Percentiles rank a stretch among this genome's conserved stretches.
phyloP scores from a whole-genome alignment of 2,329 filamentous ascomycete species.

The Cylindrodendrum hubeiense region DNA sequence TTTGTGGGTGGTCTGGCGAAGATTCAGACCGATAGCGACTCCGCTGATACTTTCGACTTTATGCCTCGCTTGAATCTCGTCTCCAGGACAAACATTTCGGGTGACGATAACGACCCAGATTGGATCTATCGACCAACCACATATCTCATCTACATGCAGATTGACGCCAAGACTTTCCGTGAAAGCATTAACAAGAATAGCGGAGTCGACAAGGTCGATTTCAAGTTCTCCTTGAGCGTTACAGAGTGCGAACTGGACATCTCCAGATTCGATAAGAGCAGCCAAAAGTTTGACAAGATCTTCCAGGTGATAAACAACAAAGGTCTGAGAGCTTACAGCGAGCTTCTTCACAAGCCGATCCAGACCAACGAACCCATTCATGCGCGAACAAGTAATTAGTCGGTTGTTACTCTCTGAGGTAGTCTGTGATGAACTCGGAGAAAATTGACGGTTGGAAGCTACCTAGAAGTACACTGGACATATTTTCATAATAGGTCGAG shows the following conservation, averaged over 20 bases:
- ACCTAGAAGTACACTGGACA: too few species aligned
- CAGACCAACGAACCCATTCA: background rate
- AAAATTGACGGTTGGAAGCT: too few species aligned
- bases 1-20: background rate
- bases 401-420: too few species aligned
- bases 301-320: background rate
- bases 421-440: too few species aligned
- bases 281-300: background rate
- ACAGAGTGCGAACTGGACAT: background rate
- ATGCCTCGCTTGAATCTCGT: background rate
- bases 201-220: background rate
- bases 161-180: background rate
- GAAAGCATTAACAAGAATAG: background rate
- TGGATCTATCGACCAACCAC: background rate
- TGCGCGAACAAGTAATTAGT: too few species aligned
- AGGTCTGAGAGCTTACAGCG: background rate
- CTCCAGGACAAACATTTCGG: background rate
- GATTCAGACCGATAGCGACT: background rate
- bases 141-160: background rate
- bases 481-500: too few species aligned
- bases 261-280: too few species aligned
- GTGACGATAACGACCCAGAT: too few species aligned
- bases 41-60: slow-evolving; percentile 1
- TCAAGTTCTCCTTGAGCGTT: background rate
- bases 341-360: background rate